Percentiles rank a stretch among this genome's conserved stretches.
Evolutionary conservation across 129 eudicot genomes (phyloP).

Genomic region (Escallonia rubra): DNA sequence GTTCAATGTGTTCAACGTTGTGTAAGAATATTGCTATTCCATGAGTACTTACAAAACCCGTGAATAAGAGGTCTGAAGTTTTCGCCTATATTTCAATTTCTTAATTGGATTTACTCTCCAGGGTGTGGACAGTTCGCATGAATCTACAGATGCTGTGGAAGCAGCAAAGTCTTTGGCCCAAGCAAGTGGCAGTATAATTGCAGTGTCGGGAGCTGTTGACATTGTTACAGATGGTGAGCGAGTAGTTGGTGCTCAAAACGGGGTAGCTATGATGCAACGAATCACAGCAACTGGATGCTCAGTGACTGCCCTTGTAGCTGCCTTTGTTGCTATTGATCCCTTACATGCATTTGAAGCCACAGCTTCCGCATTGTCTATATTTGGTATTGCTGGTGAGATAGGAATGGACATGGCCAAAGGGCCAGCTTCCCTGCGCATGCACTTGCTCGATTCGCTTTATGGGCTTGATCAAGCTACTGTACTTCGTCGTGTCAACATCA

Average conservation of each 20-base stretch:
- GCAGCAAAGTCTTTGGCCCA: constrained; percentile 82
- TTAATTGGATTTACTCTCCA: constrained; percentile 17
- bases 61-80: no score
- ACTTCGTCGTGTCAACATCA: constrained; percentile 36
- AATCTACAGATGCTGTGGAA: constrained; percentile 75
- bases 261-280: constrained; percentile 81
- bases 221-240: constrained; percentile 72
- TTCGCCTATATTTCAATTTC: neutral
- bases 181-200: constrained; percentile 60
- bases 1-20: no score
- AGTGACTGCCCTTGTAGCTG: constrained; percentile 84
- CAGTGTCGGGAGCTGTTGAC: constrained; percentile 84
- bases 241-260: constrained; percentile 68
- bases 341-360: constrained; percentile 70
- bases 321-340: constrained; percentile 79
- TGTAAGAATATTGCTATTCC: no score
- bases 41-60: no score
- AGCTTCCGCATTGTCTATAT: constrained; percentile 60
- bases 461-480: constrained; percentile 60
- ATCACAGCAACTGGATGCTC: constrained; percentile 95
- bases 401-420: constrained; percentile 65
- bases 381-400: constrained; percentile 73
- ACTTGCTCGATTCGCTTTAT: constrained; percentile 69
- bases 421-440: constrained; percentile 77
- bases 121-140: constrained; percentile 85